Base-by-base conservation (phyloP, 352 stramenopile species). In the Phytophthora boehmeriae region DNA sequence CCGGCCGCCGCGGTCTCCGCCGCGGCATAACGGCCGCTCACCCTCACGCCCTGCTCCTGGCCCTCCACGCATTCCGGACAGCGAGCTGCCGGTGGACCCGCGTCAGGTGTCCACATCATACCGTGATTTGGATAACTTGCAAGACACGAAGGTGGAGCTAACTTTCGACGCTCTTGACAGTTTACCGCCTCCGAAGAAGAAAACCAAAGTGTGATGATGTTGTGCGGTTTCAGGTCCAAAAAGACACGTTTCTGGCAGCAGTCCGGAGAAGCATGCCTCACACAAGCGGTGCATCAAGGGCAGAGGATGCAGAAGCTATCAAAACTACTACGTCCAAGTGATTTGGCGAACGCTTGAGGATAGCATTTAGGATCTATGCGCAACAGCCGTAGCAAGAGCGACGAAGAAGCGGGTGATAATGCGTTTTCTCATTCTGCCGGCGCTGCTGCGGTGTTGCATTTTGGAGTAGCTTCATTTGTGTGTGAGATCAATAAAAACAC, bases 111-210 rank as follows among this genome's bases (percentile, higher is more conserved):
- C 77, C n/a, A 91, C 84, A 38, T 95, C 82, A 43, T 95, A 95
- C 57, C 84, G 89, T 38, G 86, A 95, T 50, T 61, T 95, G 56
- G 86, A 95, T 72, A 90, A 92, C 39, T 55, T 95, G 23, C 76
- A 92, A 54, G 81, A 93, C 50, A 87, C 83, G 5, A 91, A 93
- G 65, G 86, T 95, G 45, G 84, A 95, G 57, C 59, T 95, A 56
- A 91, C 78, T 53, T 95, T 95, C 61, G 81, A 94, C 42, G 84
- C 82, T 25, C 69, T 95, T 19, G 80, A 90, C 41, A 92, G 74
- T 34, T 71, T 95, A 44, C 86, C 84, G 35, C 86, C 86, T 39
- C 86, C 86, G 16, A 95, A 95, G 73, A 95, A 95, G 75, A 90
- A 92, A 76, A 80, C 80, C 14, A 94, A 94, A 46, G 68, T 89